Conservation (phyloP, 148 eudicot genomes). For the Chenopodium formosanum region DNA sequence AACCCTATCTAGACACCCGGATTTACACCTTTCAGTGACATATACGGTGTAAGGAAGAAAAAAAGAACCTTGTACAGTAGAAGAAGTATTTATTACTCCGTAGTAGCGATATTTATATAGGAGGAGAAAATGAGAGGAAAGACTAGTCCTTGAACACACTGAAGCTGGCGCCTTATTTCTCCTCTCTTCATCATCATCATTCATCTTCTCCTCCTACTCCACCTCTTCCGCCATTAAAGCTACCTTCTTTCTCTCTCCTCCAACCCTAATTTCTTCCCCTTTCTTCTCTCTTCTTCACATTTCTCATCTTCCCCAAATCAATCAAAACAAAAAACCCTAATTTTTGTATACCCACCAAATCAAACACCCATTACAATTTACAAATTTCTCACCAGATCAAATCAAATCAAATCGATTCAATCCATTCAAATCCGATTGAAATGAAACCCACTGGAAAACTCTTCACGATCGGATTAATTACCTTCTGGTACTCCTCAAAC, state of each 20-base stretch:
- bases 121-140: too few relatives aligned
- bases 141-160: not conserved
- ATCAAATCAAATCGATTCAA: not conserved
- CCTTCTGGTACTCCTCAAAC: slow-evolving; percentile 80
- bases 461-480: slow-evolving; percentile 65
- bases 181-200: not conserved
- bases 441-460: slow-evolving; percentile 49
- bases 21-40: too few relatives aligned
- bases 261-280: slow-evolving; percentile 12
- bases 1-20: too few relatives aligned
- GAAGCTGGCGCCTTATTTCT: slow-evolving; percentile 34
- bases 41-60: too few relatives aligned
- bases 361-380: not conserved
- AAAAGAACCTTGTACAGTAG: too few relatives aligned
- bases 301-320: not conserved
- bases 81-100: too few relatives aligned
- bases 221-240: slow-evolving; percentile 17
- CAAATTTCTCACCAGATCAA: not conserved
- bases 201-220: slow-evolving; percentile 1
- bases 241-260: slow-evolving; percentile 14
- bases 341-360: not conserved
- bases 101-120: too few relatives aligned
- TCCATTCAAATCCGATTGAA: too few relatives aligned
- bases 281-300: not conserved
- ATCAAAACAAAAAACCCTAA: not conserved